Evolutionary conservation across 2,329 filamentous ascomycete species (phyloP).

Genomic region (Emericellopsis cladophorae): DNA sequence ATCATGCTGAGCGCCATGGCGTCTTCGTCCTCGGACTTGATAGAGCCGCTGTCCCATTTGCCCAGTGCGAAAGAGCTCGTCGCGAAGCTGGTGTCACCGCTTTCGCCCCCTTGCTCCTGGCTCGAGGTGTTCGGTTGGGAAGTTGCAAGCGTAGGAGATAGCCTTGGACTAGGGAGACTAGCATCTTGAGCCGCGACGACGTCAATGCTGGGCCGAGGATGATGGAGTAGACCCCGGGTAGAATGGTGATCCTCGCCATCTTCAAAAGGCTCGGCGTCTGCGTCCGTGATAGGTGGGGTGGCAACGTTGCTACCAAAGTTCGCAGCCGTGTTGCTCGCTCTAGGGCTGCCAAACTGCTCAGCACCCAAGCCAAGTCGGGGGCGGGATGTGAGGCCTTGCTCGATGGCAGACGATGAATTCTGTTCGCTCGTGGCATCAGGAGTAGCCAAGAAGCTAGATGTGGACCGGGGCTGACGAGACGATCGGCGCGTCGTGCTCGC

Average conservation of each 20-base stretch:
- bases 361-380: neutral
- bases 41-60: slow-evolving; percentile 24
- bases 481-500: neutral
- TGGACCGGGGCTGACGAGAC: neutral
- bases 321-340: slow-evolving; percentile 42
- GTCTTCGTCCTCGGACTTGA: slow-evolving; percentile 20
- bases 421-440: slow-evolving; percentile 35
- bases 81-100: slow-evolving; percentile 18
- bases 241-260: slow-evolving; percentile 36
- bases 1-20: slow-evolving; percentile 11
- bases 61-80: slow-evolving; percentile 14
- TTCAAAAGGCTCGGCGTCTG: slow-evolving; percentile 23
- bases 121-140: slow-evolving; percentile 37
- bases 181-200: slow-evolving; percentile 71
- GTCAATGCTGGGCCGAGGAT: slow-evolving; percentile 40
- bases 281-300: slow-evolving; percentile 64
- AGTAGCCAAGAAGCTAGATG: slow-evolving; percentile 33
- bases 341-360: slow-evolving; percentile 27
- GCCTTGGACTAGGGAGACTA: slow-evolving; percentile 83
- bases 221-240: slow-evolving; percentile 29
- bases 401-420: too few species aligned
- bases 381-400: neutral
- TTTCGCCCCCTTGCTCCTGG: slow-evolving; percentile 26
- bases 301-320: slow-evolving; percentile 53
- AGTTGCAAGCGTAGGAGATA: slow-evolving; percentile 83